Evolutionary conservation across 148 eudicot genomes (phyloP), one percentile per base, ranked within the genome.

Genomic region (Vaccinium myrtillus): DNA sequence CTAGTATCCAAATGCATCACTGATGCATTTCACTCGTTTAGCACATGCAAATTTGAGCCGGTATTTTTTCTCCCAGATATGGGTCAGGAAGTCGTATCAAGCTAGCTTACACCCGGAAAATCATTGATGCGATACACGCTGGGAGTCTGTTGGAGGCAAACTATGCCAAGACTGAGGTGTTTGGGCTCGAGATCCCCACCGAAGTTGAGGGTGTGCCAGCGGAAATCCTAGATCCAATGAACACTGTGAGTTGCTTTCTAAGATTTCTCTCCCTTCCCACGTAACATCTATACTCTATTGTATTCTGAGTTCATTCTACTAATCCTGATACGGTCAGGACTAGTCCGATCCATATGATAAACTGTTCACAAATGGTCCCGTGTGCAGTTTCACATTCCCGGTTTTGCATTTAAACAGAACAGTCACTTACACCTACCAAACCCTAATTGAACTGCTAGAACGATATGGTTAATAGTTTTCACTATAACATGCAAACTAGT

Each of bases 151-250:
- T 94, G 80, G 77, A 83, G 54, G 93, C 93, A 55, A 86, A 87
- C 32, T 91, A 94, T 84, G 78, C 78, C 51, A 94, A 88, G 87
- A 94, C 96, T 0, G 89, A 93, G 12, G 93, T 95, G 27, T 95
- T 95, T 83, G 96, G 98, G 39, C 94, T 95, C 6, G 93, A 95
- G 87, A 92, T 94, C 84, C 98, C 98, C n/a, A 86, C 88, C 80
- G 85, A 89, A 81, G 84, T 94, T 5, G 98, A 91, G 79, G 95
- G 94, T 16, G 92, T 94, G 65, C 98, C 98, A 76, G 90, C 94
- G 0, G 92, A 94, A 78, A 93, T 94, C 82, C 94, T 94, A 13
- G 93, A 93, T 81, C 98, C 98, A 49, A 84, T 94, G 63, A 94
- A 94, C 85, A 87, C 95, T 53, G 97, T 94, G 51, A 88, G 93